A percentile compares a stretch with the other conserved stretches of the same genome.
Evolutionary conservation across 768 basidiomycete species (phyloP).

Genomic region (Dioszegia aurantiaca): DNA sequence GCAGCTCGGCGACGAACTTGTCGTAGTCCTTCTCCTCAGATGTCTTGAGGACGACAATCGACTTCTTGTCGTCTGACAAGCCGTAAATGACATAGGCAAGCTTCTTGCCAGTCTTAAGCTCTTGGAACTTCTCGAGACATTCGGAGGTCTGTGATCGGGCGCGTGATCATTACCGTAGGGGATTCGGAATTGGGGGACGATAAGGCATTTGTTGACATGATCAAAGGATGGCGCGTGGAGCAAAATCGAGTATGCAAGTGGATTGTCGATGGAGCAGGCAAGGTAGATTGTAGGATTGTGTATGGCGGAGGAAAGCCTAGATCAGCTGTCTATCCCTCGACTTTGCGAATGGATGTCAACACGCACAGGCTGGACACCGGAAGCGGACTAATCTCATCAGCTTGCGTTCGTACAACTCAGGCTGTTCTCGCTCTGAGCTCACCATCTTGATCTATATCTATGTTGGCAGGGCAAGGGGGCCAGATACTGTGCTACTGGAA

Average conservation of each 20-base stretch:
- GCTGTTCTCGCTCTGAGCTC: slow-evolving; percentile 2
- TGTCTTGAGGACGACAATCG: slow-evolving; percentile 70
- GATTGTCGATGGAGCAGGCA: background rate
- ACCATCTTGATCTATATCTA: slow-evolving; percentile 20
- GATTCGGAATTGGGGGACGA: no score
- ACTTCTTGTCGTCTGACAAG: slow-evolving; percentile 58
- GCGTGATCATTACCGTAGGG: no score
- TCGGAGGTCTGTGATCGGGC: slow-evolving; percentile 58
- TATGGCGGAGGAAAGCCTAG: slow-evolving; percentile 3
- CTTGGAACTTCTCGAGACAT: slow-evolving; percentile 64
- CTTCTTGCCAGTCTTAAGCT: slow-evolving; percentile 73
- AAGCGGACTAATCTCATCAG: slow-evolving; percentile 36
- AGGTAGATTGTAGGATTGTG: slow-evolving; percentile 1
- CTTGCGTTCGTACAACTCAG: background rate
- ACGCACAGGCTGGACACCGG: slow-evolving; percentile 48
- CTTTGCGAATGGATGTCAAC: background rate
- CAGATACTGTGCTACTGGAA: no score
- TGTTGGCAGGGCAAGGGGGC: no score
- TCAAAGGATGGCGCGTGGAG: no score
- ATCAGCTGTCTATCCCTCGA: slow-evolving; percentile 17
- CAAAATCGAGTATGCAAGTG: background rate
- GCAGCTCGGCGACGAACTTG: slow-evolving; percentile 69
- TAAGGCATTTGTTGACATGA: no score
- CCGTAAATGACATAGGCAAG: slow-evolving; percentile 79
- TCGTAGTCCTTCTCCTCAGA: slow-evolving; percentile 63